Base-by-base conservation (phyloP, 1,284 basidiomycete species). In the Sporisorium scitamineum region DNA sequence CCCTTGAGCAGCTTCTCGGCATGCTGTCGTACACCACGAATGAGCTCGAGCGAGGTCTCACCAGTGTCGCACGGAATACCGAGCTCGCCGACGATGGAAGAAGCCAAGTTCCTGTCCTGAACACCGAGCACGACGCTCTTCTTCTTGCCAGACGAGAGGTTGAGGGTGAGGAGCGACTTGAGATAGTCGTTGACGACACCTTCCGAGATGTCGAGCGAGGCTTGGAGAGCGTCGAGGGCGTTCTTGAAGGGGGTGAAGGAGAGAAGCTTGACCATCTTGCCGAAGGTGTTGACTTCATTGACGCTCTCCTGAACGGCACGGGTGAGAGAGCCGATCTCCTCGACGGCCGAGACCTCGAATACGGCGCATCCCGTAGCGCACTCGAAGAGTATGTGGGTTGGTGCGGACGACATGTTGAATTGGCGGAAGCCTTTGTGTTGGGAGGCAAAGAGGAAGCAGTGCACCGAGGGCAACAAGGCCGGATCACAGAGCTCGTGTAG, bases 221-320 rank as follows among this genome's bases (percentile, higher is more conserved):
- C 97, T 87, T 99, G 95, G 77, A 99, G 88, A 29, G 96, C 97
- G 86, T 98, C 93, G 1, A 94, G 94, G 42, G 95, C 95, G 76
- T 89, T 95, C 86, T 94, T 94, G 89, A 97, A 99, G 2, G 97
- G 96, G 65, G 92, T 90, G 88, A 98, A 99, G 85, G 93, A 95
- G 86, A 93, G 87, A 82, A 99, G 88, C 83, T 91, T 89, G 78
- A 98, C 93, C 93, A 97, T 96, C 89, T 95, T 95, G 78, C 90
- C 89, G 86, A 99, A 99, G 86, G 94, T 95, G 85, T 91, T 89
- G 81, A 96, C 88, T 87, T 98, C 94, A 78, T 79, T 70, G 64
- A 86, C 76, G 45, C 78, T 79, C 69, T 93, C 91, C 87, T 97
- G 95, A 62, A 95, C 92, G 52, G 90, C 90, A 85, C 90, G 89